Conservation (phyloP, 1,284 basidiomycete genomes). For the Pascua guehoae region DNA sequence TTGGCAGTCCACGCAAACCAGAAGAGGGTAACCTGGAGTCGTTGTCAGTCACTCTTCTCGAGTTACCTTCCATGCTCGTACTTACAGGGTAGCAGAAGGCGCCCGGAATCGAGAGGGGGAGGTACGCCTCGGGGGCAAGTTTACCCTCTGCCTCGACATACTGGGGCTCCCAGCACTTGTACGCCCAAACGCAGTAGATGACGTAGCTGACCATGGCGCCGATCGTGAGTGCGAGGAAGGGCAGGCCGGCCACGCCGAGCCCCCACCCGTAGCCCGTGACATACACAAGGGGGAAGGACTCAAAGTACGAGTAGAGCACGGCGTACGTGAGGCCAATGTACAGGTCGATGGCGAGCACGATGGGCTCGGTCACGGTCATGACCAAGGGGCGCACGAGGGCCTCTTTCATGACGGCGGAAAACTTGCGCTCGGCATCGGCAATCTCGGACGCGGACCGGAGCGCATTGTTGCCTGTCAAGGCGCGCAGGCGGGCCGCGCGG, state of each 20-base stretch:
- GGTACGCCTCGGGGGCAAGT: slow-evolving; percentile 22
- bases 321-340: slow-evolving; percentile 38
- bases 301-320: slow-evolving; percentile 42
- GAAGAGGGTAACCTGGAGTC: slow-evolving; percentile 24
- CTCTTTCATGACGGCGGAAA: slow-evolving; percentile 30
- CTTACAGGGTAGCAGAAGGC: slow-evolving; percentile 41
- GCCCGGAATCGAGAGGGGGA: slow-evolving; percentile 40
- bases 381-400: slow-evolving; percentile 37
- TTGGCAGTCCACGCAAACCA: slow-evolving; percentile 45
- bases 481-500: slow-evolving; percentile 56
- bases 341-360: slow-evolving; percentile 36
- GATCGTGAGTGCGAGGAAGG: slow-evolving; percentile 43
- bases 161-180: slow-evolving; percentile 35
- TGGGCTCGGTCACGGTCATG: slow-evolving; percentile 43
- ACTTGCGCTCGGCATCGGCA: slow-evolving; percentile 28
- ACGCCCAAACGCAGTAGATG: slow-evolving; percentile 37
- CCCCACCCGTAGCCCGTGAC: slow-evolving; percentile 36
- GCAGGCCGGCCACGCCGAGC: slow-evolving; percentile 34
- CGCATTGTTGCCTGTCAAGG: slow-evolving; percentile 51
- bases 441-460: slow-evolving; percentile 35
- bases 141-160: slow-evolving; percentile 15
- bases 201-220: slow-evolving; percentile 16
- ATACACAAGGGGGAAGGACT: slow-evolving; percentile 18
- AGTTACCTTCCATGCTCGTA: background rate
- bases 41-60: background rate